Evolutionary conservation across 2,329 filamentous ascomycete species (phyloP), one percentile per base, ranked within the genome.

Genomic region (Arthrobotrys iridis): DNA sequence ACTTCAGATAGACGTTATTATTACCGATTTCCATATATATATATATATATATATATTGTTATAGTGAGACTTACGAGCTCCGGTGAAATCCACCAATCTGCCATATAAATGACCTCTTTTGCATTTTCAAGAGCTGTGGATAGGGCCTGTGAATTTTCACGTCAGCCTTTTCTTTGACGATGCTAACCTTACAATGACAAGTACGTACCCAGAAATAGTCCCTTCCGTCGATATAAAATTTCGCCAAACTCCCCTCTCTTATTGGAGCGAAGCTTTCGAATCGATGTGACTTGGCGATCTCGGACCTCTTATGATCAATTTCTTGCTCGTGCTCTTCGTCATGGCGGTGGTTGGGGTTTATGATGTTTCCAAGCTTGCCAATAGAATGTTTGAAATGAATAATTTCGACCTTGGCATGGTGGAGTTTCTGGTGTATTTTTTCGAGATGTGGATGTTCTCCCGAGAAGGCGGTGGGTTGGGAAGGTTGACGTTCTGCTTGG

Each of bases 161-260:
- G 2, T 33, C 22, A 41, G 22, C 81, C 30, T 40, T 15, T 11
- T 84, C 76, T 52, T 63, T 41, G 15, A 18, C 37, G 28, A 35
- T 28, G 50, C 76, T 5, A 78, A 45, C 57, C 13, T 40, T 40
- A 15, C 40, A 26, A 43, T 15, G 5, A 15, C 68, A 15, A 15
- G n/a, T 2, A 5, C 11, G 77, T 84, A 88, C 71, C 90, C 93
- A 97, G 82, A 95, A 96, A 82, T 99, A 99, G 83, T 98, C 91
- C 76, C 93, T 87, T 2, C 93, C 95, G 81, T 98, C 95, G 8
- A 98, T 92, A 83, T 97, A 98, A 93, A 94, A 99, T 84, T 98
- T 98, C 81, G 95, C 86, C 70, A 91, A 86, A 82, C 98, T 97
- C 26, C 90, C 91, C 8, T 94, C 89, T 45, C 90, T 89, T 81